Base-by-base conservation (phyloP, 164 flowering plant species). In the Dillenia turbinata region DNA sequence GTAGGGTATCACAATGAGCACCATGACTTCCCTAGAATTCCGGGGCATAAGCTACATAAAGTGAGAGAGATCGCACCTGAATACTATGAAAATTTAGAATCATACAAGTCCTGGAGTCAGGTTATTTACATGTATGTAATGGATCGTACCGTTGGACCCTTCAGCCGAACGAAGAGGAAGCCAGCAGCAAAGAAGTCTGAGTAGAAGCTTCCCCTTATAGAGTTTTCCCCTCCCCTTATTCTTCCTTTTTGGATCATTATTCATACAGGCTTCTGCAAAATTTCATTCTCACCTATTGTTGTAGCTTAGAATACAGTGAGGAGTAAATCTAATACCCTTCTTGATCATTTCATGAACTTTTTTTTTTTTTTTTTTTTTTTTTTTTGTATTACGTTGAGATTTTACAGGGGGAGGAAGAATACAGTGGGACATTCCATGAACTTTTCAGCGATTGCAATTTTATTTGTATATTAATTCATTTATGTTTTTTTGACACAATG, bases 1-100 rank as follows among this genome's bases (percentile, higher is more conserved):
- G 98, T 93, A 0, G 98, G 98, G 0, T 90, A 88, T 75, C 98
- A 90, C 76, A 93, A 93, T 49, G 98, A 93, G 79, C 98, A 93
- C 82, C 98, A 93, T 75, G 98, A 93, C 71, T 93, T 93, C 72
- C 98, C 98, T 0, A 84, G 97, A 65, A 90, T 93, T 56, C 83
- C 97, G 2, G 98, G 98, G 24, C 67, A 51, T 76, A 93, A 83
- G 86, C 98, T 93, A 47, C 74, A 89, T 73, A 93, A 85, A 81
- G 94, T 93, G 77, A 87, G 76, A 81, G 94, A 89, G 78, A 90
- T 90, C 62, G 98, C 97, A 10, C 97, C 97, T 0, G 98, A 93
- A 49, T 93, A 78, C 57, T 93, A 93, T 33, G 77, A 87, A 14
- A 67, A 59, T 14, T 75, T 93, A 54, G 78, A 78, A 9, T 79